These are phyloP conservation scores for Lentinula sp. DNA, from an alignment of 768 basidiomycete genomes.

Conservation along the genomic window DNA sequence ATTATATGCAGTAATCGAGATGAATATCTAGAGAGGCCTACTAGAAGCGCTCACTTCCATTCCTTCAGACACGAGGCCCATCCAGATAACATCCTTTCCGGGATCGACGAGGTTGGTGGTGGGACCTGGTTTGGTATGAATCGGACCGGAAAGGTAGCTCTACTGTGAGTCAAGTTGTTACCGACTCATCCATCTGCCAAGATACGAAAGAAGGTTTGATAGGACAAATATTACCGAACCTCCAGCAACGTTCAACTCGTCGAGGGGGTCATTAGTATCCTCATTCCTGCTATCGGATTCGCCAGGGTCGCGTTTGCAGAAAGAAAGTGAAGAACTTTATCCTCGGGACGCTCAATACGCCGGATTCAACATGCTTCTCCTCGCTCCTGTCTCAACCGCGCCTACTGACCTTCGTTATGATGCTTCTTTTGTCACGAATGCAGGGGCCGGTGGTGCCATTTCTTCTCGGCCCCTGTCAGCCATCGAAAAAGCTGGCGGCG, in stretches of 20 bases:
- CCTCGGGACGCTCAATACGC: constrained; percentile 52
- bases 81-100: constrained; percentile 51
- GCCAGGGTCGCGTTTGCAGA: constrained; percentile 26
- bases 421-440: constrained; percentile 59
- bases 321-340: constrained; percentile 40
- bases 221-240: constrained; percentile 86
- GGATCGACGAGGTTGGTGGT: constrained; percentile 65
- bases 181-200: constrained; percentile 4
- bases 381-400: constrained; percentile 33
- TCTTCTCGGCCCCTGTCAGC: constrained; percentile 44
- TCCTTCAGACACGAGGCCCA: constrained; percentile 39
- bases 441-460: constrained; percentile 60
- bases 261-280: constrained; percentile 65
- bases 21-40: constrained; percentile 64
- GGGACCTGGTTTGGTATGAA: constrained; percentile 82
- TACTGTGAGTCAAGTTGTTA: constrained; percentile 49
- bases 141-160: constrained; percentile 57
- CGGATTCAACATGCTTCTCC: constrained; percentile 76
- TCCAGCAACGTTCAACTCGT: constrained; percentile 38
- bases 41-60: constrained; percentile 61
- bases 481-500: constrained; percentile 46
- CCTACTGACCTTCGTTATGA: constrained; percentile 35
- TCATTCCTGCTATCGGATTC: constrained; percentile 58
- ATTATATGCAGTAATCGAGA: constrained; percentile 76
- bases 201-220: constrained; percentile 12